Evolutionary conservation across 345 rosid genomes (phyloP).

Genomic region (Corchorus capsularis): DNA sequence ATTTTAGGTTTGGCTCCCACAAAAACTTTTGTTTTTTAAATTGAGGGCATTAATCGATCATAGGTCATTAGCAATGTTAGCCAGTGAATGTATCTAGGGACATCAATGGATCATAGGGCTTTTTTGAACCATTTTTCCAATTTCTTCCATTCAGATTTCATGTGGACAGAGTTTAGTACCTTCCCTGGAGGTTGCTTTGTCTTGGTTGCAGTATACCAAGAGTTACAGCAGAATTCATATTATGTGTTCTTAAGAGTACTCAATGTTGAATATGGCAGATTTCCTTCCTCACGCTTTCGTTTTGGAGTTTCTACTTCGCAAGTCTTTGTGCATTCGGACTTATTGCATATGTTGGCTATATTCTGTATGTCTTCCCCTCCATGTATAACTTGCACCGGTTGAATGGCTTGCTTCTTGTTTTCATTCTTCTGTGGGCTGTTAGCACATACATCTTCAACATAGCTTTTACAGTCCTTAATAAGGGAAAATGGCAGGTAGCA

Average conservation of each 20-base stretch:
- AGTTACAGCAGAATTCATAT: not conserved
- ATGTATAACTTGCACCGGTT: constrained; percentile 25
- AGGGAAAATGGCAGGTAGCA: constrained; percentile 15
- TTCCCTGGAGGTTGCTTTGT: not conserved
- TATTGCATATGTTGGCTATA: constrained; percentile 19
- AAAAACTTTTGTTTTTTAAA: not conserved
- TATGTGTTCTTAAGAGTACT: constrained; percentile 10
- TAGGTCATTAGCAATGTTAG: not conserved
- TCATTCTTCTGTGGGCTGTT: constrained; percentile 24
- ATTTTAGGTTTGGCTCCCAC: not conserved
- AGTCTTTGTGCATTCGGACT: constrained; percentile 24
- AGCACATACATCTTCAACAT: constrained; percentile 26
- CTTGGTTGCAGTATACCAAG: not conserved
- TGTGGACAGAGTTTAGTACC: not conserved
- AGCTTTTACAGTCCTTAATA: constrained; percentile 18
- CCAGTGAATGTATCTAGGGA: not conserved
- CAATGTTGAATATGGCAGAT: constrained; percentile 20
- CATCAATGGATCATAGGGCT: not conserved
- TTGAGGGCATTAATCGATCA: not conserved
- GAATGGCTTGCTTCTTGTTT: constrained; percentile 23
- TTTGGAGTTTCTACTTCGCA: constrained; percentile 26
- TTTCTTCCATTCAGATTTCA: constrained; percentile 8
- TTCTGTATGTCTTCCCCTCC: constrained; percentile 20
- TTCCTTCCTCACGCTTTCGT: constrained; percentile 20
- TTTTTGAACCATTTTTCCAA: not conserved